phyloP scores from a whole-genome alignment of 1,284 basidiomycete species.

The Cryptococcus amylolentus region DNA sequence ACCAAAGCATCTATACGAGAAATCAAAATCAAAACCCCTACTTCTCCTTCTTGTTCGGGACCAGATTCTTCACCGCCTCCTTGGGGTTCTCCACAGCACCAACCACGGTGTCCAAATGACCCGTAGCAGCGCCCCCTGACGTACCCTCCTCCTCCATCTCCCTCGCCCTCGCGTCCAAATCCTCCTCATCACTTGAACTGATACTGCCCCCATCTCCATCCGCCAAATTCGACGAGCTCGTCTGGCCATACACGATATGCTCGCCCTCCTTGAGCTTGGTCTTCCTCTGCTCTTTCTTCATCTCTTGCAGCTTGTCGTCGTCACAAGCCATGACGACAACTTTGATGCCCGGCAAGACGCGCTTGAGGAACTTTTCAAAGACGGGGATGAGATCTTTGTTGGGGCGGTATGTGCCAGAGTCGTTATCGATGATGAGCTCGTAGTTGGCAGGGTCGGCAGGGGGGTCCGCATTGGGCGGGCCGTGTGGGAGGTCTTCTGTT shows the following conservation, averaged over 20 bases:
- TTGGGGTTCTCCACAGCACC: constrained; percentile 19
- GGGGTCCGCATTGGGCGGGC: constrained; percentile 25
- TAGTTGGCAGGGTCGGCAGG: constrained; percentile 44
- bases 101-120: constrained; percentile 14
- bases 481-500: constrained; percentile 26
- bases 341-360: constrained; percentile 65
- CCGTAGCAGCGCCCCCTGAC: constrained; percentile 2
- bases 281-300: constrained; percentile 39
- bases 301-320: constrained; percentile 54
- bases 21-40: background rate
- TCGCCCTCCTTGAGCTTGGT: constrained; percentile 34
- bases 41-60: constrained; percentile 9
- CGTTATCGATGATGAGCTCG: constrained; percentile 57
- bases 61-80: constrained; percentile 8
- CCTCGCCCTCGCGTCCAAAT: constrained; percentile 26
- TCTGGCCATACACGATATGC: constrained; percentile 31
- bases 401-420: constrained; percentile 56
- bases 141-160: constrained; percentile 3
- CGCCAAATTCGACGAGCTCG: constrained; percentile 14
- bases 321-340: constrained; percentile 59
- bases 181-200: constrained; percentile 31
- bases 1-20: constrained; percentile 1
- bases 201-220: constrained; percentile 24
- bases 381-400: constrained; percentile 50
- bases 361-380: constrained; percentile 52